A percentile compares a stretch with the other conserved stretches of the same genome.
Evolutionary conservation across 495 filamentous ascomycete genomes (phyloP).

Genomic region (Lasiosphaeria miniovina): DNA sequence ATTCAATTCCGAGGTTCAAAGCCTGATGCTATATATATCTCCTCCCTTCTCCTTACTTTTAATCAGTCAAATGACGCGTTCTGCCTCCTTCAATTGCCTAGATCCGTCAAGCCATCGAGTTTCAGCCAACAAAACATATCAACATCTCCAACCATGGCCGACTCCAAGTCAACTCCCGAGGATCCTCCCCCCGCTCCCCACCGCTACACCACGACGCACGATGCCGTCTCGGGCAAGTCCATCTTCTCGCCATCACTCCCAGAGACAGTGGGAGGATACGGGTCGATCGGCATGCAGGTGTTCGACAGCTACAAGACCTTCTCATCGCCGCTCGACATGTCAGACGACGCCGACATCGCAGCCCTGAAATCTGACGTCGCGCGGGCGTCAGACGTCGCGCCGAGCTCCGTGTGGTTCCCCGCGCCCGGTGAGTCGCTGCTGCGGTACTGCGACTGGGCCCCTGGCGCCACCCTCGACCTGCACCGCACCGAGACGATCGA

Average conservation of each 20-base stretch:
- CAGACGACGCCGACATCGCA: constrained; percentile 38
- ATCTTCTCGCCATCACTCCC: constrained; percentile 39
- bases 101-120: too few species aligned
- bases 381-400: constrained; percentile 28
- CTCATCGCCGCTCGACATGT: constrained; percentile 27
- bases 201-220: constrained; percentile 46
- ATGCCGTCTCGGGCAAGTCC: constrained; percentile 35
- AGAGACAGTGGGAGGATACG: constrained; percentile 31
- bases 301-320: constrained; percentile 41
- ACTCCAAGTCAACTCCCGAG: neutral
- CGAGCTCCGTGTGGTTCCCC: constrained; percentile 27
- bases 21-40: too few species aligned
- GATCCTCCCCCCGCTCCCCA: constrained; percentile 26
- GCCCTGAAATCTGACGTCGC: constrained; percentile 30
- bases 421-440: constrained; percentile 39
- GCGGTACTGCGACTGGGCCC: constrained; percentile 52
- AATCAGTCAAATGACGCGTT: too few species aligned
- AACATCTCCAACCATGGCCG: neutral
- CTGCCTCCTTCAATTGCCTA: too few species aligned
- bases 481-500: constrained; percentile 65
- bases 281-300: constrained; percentile 37
- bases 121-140: neutral
- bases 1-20: too few species aligned
- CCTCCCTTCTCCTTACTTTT: too few species aligned
- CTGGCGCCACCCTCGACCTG: constrained; percentile 41